Evolutionary conservation across 108 stramenopile genomes (phyloP).

Genomic region (Cylindrotheca fusiformis): DNA sequence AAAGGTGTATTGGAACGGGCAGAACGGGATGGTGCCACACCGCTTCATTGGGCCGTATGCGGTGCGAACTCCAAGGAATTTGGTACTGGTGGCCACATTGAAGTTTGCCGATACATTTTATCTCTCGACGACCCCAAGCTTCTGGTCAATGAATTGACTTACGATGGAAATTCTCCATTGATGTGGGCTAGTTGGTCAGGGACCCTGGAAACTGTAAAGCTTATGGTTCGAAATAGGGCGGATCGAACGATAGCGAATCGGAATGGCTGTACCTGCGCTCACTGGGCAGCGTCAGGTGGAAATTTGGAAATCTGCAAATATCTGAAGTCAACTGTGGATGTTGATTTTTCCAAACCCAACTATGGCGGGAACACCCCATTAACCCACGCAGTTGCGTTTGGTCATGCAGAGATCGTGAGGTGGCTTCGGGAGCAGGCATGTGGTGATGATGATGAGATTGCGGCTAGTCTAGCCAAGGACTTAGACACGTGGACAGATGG

Average conservation of each 20-base stretch:
- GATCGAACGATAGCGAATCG: slow-evolving; percentile 52
- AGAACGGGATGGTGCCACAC: slow-evolving; percentile 74
- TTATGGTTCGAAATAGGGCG: slow-evolving; percentile 64
- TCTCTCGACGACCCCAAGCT: slow-evolving; percentile 7
- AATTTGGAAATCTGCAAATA: slow-evolving; percentile 68
- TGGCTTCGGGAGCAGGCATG: slow-evolving; percentile 58
- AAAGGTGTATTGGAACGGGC: slow-evolving; percentile 30
- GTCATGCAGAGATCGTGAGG: slow-evolving; percentile 52
- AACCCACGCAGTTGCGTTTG: slow-evolving; percentile 79
- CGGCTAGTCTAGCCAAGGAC: slow-evolving; percentile 38
- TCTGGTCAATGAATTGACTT: slow-evolving; percentile 56
- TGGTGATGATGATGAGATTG: slow-evolving; percentile 29
- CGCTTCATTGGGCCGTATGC: slow-evolving; percentile 80
- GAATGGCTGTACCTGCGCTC: slow-evolving; percentile 81
- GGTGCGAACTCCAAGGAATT: slow-evolving; percentile 75
- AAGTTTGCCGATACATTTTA: slow-evolving; percentile 56
- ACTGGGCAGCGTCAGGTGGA: slow-evolving; percentile 64
- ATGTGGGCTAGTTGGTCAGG: slow-evolving; percentile 89
- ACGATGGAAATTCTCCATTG: slow-evolving; percentile 78
- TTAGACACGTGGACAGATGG: slow-evolving; percentile 48
- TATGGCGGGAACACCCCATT: slow-evolving; percentile 76
- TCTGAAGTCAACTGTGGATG: slow-evolving; percentile 48
- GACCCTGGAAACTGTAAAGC: slow-evolving; percentile 66
- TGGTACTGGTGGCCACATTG: slow-evolving; percentile 65
- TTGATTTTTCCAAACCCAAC: slow-evolving; percentile 69